Percentiles rank a stretch among this genome's conserved stretches.
Evolutionary conservation across 441 rosid genomes (phyloP).

Genomic region (Populus hybrid): DNA sequence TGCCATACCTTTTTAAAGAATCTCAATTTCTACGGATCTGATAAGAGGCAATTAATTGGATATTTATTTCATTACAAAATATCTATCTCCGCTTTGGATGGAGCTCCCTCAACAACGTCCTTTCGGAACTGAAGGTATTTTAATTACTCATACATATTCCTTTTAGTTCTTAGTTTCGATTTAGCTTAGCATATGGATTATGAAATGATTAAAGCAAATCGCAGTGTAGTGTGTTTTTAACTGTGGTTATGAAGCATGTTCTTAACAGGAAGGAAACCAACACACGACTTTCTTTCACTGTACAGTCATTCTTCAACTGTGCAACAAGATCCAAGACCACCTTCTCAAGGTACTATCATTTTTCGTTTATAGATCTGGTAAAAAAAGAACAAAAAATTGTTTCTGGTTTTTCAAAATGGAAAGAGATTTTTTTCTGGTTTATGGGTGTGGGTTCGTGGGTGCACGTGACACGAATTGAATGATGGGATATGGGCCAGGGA

Average conservation of each 20-base stretch:
- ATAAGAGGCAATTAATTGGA: neutral
- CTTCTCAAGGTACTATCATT: slow-evolving; percentile 60
- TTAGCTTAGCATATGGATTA: neutral
- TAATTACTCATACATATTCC: neutral
- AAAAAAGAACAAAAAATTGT: neutral
- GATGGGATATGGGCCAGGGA: slow-evolving; percentile 47
- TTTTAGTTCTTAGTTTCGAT: neutral
- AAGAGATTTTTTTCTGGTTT: neutral
- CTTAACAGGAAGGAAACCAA: slow-evolving; percentile 74
- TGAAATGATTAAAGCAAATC: neutral
- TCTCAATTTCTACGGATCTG: slow-evolving; percentile 30
- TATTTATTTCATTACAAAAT: neutral
- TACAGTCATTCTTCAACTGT: slow-evolving; percentile 68
- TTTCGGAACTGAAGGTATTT: slow-evolving; percentile 67
- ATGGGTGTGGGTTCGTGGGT: slow-evolving; percentile 11
- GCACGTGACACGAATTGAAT: slow-evolving; percentile 64
- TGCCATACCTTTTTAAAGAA: neutral
- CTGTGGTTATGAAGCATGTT: slow-evolving; percentile 37
- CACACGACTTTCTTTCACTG: slow-evolving; percentile 84
- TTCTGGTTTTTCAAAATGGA: neutral
- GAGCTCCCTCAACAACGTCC: slow-evolving; percentile 79
- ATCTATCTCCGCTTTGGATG: slow-evolving; percentile 37
- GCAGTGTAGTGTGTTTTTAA: slow-evolving; percentile 5
- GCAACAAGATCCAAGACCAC: slow-evolving; percentile 72
- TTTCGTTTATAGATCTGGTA: neutral